Conservation (phyloP, 2,329 filamentous ascomycete genomes). For the Penicillium capsulatum region DNA sequence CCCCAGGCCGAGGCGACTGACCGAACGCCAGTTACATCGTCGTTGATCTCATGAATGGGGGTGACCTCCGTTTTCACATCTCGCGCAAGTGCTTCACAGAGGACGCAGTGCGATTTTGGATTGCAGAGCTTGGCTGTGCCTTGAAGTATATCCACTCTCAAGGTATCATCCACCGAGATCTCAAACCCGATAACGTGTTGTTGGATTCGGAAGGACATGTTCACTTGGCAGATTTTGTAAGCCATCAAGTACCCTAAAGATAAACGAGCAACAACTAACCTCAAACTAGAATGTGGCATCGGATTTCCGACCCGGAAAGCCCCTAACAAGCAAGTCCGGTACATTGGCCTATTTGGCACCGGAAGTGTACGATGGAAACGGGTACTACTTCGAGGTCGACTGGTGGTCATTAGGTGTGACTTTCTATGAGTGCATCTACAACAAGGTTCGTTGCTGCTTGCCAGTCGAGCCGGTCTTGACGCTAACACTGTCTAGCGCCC, state of each 20-base stretch:
- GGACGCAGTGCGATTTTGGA: constrained; percentile 95
- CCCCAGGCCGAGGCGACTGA: constrained; percentile 18
- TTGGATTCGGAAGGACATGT: constrained; percentile 88
- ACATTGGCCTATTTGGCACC: constrained; percentile 93
- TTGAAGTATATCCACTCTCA: constrained; percentile 80
- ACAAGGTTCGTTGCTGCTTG: constrained; percentile 60
- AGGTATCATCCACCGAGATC: constrained; percentile 83
- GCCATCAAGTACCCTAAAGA: constrained; percentile 31
- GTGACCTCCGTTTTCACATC: constrained; percentile 95
- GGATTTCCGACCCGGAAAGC: constrained; percentile 76
- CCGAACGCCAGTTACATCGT: constrained; percentile 68
- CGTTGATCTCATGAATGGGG: constrained; percentile 96
- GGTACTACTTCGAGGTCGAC: constrained; percentile 85
- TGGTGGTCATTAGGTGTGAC: constrained; percentile 98
- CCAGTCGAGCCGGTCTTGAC: background rate
- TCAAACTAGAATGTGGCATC: constrained; percentile 81
- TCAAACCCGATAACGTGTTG: constrained; percentile 89
- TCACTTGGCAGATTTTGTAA: constrained; percentile 93
- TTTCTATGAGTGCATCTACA: constrained; percentile 99
- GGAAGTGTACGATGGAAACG: constrained; percentile 86
- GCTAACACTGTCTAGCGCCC: constrained; percentile 62
- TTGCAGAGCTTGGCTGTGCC: constrained; percentile 88
- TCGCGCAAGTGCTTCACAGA: constrained; percentile 97
- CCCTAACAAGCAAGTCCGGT: constrained; percentile 90
- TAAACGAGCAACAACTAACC: constrained; percentile 2